Percentiles rank a stretch among this genome's conserved stretches.
phyloP scores from a whole-genome alignment of 2,329 filamentous ascomycete species.

The Trichoderma semiorbis region DNA sequence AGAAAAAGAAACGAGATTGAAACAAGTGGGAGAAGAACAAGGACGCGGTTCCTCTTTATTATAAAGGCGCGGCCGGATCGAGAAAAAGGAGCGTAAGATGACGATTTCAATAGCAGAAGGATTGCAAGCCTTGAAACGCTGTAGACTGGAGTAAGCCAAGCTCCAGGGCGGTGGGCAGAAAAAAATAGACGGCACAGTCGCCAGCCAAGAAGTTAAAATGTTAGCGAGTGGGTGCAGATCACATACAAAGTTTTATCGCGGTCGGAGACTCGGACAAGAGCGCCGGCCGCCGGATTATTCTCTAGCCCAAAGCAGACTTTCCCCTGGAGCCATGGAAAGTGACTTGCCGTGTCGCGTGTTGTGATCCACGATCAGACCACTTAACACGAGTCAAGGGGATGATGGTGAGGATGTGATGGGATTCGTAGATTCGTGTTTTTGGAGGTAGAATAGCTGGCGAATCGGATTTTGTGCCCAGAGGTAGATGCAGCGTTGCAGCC shows the following conservation, averaged over 20 bases:
- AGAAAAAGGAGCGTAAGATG: constrained; percentile 11
- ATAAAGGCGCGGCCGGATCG: background rate
- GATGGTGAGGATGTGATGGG: background rate
- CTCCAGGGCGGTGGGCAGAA: constrained; percentile 1
- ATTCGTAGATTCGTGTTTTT: background rate
- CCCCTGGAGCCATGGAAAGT: background rate
- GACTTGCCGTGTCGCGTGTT: background rate
- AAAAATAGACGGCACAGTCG: background rate
- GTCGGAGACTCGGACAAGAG: constrained; percentile 7
- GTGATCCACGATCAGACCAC: constrained; percentile 13
- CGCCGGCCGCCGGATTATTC: background rate
- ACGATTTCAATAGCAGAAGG: background rate
- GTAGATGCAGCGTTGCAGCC: background rate
- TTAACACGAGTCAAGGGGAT: background rate
- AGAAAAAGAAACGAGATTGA: background rate
- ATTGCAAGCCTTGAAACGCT: background rate
- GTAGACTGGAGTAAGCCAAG: background rate
- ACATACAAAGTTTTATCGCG: constrained; percentile 4
- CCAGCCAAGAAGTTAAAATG: background rate
- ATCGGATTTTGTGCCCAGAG: background rate
- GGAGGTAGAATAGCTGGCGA: background rate
- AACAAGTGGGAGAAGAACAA: background rate
- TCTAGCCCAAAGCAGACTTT: background rate
- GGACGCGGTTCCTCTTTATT: background rate
- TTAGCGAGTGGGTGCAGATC: background rate